Conservation (phyloP, 441 rosid genomes). For the Populus hybrid region DNA sequence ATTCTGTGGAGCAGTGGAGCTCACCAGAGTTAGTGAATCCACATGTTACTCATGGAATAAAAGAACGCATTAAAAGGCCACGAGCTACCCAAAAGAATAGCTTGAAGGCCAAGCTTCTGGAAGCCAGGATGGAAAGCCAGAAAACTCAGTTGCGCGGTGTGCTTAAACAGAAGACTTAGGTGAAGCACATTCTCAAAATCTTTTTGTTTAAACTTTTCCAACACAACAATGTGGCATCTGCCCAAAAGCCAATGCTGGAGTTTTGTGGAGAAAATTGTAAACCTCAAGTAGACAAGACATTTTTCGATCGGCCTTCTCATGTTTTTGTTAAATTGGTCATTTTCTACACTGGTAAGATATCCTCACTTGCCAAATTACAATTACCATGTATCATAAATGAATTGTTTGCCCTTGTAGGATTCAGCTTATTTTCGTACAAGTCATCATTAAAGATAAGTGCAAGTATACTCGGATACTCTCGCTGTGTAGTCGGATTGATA, state of each 20-base stretch:
- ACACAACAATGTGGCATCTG: background rate
- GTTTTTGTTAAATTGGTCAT: background rate
- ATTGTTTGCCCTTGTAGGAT: background rate
- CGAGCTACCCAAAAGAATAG: slow-evolving; percentile 24
- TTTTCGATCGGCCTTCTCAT: background rate
- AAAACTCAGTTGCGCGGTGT: slow-evolving; percentile 26
- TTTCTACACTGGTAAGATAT: background rate
- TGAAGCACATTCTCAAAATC: background rate
- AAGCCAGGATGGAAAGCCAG: slow-evolving; percentile 24
- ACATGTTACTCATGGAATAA: background rate
- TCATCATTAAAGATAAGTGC: background rate
- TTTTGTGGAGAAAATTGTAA: no score
- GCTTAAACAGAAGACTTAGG: slow-evolving; percentile 24
- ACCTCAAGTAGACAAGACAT: background rate
- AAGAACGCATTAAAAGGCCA: slow-evolving; percentile 24
- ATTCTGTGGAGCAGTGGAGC: background rate
- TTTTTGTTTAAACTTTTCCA: background rate
- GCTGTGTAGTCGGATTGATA: background rate
- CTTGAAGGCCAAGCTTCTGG: slow-evolving; percentile 26
- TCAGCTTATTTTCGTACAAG: background rate
- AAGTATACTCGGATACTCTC: background rate
- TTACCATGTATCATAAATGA: background rate
- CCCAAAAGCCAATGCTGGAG: background rate
- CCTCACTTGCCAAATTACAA: background rate
- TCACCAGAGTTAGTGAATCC: background rate